A percentile compares a stretch with the other conserved stretches of the same genome.
phyloP scores from a whole-genome alignment of 495 filamentous ascomycete species.

The Beverwykella pulmonaria region DNA sequence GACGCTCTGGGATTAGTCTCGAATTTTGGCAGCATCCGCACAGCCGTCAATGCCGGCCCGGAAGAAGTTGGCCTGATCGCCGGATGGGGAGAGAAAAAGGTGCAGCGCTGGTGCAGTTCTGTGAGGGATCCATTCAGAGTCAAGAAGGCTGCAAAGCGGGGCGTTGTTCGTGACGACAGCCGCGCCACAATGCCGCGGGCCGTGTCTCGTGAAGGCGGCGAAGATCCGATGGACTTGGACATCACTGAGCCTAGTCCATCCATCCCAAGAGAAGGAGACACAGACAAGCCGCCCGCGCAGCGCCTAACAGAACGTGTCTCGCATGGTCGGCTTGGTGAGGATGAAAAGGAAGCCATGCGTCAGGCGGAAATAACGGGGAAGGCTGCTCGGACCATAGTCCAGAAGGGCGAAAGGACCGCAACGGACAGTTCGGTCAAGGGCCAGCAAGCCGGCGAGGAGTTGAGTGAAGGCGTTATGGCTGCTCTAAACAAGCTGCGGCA shows the following conservation, averaged over 20 bases:
- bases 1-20: slow-evolving; percentile 86
- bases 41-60: slow-evolving; percentile 81
- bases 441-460: slow-evolving; percentile 44
- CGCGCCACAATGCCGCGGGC: slow-evolving; percentile 33
- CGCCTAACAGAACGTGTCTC: slow-evolving; percentile 41
- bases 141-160: slow-evolving; percentile 64
- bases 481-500: slow-evolving; percentile 57
- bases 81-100: slow-evolving; percentile 96
- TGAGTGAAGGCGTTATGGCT: slow-evolving; percentile 59
- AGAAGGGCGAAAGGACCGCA: not conserved
- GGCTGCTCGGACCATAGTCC: slow-evolving; percentile 8
- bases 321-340: slow-evolving; percentile 40
- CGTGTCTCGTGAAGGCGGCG: slow-evolving; percentile 21
- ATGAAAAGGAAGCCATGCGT: slow-evolving; percentile 49
- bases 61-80: slow-evolving; percentile 80
- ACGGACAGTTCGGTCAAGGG: slow-evolving; percentile 44
- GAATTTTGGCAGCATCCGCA: slow-evolving; percentile 82
- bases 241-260: slow-evolving; percentile 13
- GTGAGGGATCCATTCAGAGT: slow-evolving; percentile 84
- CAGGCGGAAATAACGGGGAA: slow-evolving; percentile 42
- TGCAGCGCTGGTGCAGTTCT: slow-evolving; percentile 75
- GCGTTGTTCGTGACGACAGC: slow-evolving; percentile 43
- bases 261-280: slow-evolving; percentile 29
- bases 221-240: slow-evolving; percentile 7
- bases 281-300: slow-evolving; percentile 39